These are phyloP conservation scores for Stephanodiscus triporus DNA, from an alignment of 108 stramenopile species.

Conservation along the genomic window DNA sequence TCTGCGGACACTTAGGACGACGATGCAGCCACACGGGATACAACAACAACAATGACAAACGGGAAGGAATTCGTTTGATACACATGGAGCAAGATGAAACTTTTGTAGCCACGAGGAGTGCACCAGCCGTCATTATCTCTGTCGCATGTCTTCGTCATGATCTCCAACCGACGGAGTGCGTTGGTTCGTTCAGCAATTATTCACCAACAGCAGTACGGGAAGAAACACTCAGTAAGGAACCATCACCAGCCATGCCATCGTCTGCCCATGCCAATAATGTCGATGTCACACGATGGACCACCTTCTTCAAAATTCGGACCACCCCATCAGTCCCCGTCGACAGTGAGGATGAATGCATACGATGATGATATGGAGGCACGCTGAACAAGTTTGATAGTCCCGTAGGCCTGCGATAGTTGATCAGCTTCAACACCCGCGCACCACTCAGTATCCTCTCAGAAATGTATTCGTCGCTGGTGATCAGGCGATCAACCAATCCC, in stretches of 20 bases:
- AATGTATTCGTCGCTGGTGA: constrained; percentile 85
- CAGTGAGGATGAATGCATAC: background rate
- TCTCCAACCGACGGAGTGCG: too few relatives aligned
- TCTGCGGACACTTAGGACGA: constrained; percentile 38
- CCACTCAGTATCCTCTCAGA: constrained; percentile 56
- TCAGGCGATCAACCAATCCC: constrained; percentile 75
- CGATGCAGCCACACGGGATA: too few relatives aligned
- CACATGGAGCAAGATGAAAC: too few relatives aligned
- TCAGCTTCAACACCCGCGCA: constrained; percentile 66
- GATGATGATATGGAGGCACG: constrained; percentile 11
- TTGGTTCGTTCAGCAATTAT: too few relatives aligned
- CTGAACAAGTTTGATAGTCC: constrained; percentile 20
- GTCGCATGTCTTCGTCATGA: too few relatives aligned
- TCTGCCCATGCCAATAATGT: constrained; percentile 4
- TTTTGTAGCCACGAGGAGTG: too few relatives aligned
- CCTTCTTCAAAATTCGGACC: background rate
- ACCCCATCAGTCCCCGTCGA: background rate
- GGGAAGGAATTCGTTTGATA: too few relatives aligned
- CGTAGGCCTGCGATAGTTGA: constrained; percentile 42
- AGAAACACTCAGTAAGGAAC: background rate
- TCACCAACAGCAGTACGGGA: background rate
- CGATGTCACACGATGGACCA: background rate
- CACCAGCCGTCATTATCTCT: too few relatives aligned
- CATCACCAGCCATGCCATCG: background rate
- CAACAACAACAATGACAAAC: too few relatives aligned